Percentiles rank a stretch among this genome's conserved stretches.
phyloP scores from a whole-genome alignment of 345 rosid species.

The Brassica rapa region DNA sequence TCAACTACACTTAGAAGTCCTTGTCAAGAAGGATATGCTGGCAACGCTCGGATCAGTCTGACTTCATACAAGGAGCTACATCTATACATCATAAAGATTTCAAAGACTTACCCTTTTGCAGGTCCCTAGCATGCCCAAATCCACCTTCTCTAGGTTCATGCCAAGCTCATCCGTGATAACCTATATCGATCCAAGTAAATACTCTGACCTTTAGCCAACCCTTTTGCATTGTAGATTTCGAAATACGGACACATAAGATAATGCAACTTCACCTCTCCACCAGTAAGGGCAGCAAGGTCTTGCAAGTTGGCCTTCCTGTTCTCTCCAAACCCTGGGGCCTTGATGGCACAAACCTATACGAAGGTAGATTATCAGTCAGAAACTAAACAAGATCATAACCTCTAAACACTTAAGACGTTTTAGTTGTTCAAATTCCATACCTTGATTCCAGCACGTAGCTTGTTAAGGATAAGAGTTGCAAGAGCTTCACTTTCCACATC shows the following conservation, averaged over 20 bases:
- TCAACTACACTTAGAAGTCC: not conserved
- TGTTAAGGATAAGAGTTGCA: constrained; percentile 84
- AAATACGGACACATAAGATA: not conserved
- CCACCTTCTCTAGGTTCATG: constrained; percentile 86
- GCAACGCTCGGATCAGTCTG: not conserved
- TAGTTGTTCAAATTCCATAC: constrained; percentile 33
- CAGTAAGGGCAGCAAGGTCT: constrained; percentile 89
- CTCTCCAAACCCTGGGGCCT: constrained; percentile 99
- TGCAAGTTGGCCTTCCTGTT: constrained; percentile 82
- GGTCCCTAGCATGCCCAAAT: constrained; percentile 73
- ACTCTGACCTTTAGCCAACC: not conserved
- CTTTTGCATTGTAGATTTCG: not conserved
- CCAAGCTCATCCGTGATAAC: constrained; percentile 90
- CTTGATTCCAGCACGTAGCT: constrained; percentile 99
- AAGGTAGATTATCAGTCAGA: not conserved
- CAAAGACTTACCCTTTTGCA: constrained; percentile 62
- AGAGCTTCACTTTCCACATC: constrained; percentile 96
- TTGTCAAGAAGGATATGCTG: not conserved
- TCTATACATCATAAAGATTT: not conserved
- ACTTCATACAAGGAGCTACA: not conserved
- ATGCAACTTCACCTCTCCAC: constrained; percentile 56
- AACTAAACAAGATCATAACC: not conserved
- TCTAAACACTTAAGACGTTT: not conserved
- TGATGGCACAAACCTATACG: constrained; percentile 81
- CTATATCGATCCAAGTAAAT: constrained; percentile 38